These are phyloP conservation scores for Thymus quinquecostatus DNA, from an alignment of 257 asterid species.

Conservation along the genomic window DNA sequence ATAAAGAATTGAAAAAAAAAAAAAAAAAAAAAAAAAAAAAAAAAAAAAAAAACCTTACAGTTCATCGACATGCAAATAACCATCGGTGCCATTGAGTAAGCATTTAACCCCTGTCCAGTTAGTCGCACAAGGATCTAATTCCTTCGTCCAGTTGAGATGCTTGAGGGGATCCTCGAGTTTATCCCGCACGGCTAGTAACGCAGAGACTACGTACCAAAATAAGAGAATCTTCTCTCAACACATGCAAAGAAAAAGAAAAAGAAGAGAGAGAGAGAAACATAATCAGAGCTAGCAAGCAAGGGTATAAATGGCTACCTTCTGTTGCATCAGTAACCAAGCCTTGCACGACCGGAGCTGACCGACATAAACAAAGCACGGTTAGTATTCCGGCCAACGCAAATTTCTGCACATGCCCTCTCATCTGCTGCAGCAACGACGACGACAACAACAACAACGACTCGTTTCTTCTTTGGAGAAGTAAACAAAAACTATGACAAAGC, in stretches of 20 bases:
- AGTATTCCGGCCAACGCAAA: neutral
- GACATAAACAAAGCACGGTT: constrained; percentile 32
- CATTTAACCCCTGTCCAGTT: constrained; percentile 48
- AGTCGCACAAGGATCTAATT: constrained; percentile 42
- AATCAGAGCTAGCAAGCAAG: neutral
- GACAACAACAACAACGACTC: neutral
- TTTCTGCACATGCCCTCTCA: constrained; percentile 25
- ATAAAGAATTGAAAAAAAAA: too few relatives aligned
- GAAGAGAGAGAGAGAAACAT: too few relatives aligned
- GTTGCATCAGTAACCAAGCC: constrained; percentile 46
- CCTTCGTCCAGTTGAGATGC: constrained; percentile 44
- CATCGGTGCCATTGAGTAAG: constrained; percentile 28
- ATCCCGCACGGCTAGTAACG: constrained; percentile 43
- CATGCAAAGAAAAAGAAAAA: neutral
- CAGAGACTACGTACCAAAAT: constrained; percentile 32
- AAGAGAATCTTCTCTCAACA: neutral
- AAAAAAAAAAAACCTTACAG: constrained; percentile 29
- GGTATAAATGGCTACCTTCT: constrained; percentile 35
- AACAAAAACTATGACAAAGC: neutral
- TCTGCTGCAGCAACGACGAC: constrained; percentile 12
- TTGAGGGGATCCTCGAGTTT: constrained; percentile 39
- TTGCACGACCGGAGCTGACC: constrained; percentile 24
- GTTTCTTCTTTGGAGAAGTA: neutral
- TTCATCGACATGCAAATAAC: constrained; percentile 48
- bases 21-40: too few relatives aligned